phyloP scores from a whole-genome alignment of 192 early-diverging fungal genomes.

The Backusella parvicylindrica region DNA sequence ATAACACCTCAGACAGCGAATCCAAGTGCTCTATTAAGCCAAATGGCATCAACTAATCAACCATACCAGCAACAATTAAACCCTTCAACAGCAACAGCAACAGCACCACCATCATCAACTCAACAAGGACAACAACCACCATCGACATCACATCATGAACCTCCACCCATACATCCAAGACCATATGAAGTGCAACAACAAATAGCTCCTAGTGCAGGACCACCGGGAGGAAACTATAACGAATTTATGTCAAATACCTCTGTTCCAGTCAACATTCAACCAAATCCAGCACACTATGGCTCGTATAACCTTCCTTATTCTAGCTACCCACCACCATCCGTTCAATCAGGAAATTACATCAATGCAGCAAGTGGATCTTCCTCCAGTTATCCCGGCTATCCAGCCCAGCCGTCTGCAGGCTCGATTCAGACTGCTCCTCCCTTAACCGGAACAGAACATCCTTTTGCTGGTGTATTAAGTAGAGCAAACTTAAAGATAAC shows the following conservation, averaged over 20 bases:
- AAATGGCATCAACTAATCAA: neutral
- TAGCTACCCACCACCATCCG: neutral
- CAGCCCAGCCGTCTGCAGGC: neutral
- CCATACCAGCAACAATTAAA: neutral
- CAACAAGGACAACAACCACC: neutral
- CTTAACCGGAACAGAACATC: slow-evolving; percentile 31
- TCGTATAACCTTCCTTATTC: neutral
- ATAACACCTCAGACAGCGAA: slow-evolving; percentile 1
- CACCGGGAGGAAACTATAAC: neutral
- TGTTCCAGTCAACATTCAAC: neutral
- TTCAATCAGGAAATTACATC: slow-evolving; percentile 4
- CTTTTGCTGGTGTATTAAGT: slow-evolving; percentile 65
- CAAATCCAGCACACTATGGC: neutral
- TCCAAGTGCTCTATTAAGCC: neutral
- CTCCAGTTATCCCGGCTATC: neutral
- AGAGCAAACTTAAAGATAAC: slow-evolving; percentile 69
- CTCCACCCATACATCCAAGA: neutral
- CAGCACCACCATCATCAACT: neutral
- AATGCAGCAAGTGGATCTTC: neutral
- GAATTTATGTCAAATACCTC: neutral
- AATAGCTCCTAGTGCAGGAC: neutral
- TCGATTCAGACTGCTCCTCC: neutral
- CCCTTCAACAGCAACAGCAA: neutral
- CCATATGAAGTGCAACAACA: neutral
- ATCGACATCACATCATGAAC: neutral